These are phyloP conservation scores for Aureobasidium namibiae DNA, from an alignment of 2,329 filamentous ascomycete species.

Conservation along the genomic window DNA sequence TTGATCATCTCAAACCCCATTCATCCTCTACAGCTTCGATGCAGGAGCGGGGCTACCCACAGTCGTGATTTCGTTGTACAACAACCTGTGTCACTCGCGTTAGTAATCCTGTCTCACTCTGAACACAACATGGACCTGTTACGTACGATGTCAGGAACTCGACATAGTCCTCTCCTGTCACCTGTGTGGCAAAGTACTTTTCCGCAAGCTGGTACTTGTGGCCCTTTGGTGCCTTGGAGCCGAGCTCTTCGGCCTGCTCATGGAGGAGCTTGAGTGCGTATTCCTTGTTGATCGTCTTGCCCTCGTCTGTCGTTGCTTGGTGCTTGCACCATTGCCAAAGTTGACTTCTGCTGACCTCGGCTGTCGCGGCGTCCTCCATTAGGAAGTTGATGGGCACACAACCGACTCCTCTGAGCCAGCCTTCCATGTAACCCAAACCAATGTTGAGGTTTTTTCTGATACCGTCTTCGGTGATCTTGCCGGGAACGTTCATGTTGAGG, in stretches of 20 bases:
- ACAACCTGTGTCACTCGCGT: constrained; percentile 45
- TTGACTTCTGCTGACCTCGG: constrained; percentile 89
- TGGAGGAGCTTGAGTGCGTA: constrained; percentile 81
- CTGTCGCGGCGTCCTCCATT: constrained; percentile 97
- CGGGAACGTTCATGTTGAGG: constrained; percentile 96
- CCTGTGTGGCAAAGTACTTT: constrained; percentile 85
- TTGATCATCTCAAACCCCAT: not conserved
- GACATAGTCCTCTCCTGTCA: constrained; percentile 94
- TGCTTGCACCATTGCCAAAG: constrained; percentile 92
- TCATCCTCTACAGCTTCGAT: constrained; percentile 34
- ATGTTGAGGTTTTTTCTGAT: constrained; percentile 98
- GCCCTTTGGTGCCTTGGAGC: constrained; percentile 67
- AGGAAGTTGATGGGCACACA: constrained; percentile 97
- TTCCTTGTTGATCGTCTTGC: constrained; percentile 86
- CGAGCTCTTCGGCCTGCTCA: constrained; percentile 72
- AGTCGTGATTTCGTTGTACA: constrained; percentile 83
- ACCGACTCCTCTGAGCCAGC: constrained; percentile 88
- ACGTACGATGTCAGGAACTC: constrained; percentile 85
- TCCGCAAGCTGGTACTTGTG: constrained; percentile 89
- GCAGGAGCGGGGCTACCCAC: constrained; percentile 55
- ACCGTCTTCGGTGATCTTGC: constrained; percentile 82
- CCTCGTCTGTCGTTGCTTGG: constrained; percentile 68
- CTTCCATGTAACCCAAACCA: constrained; percentile 96
- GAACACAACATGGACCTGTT: not conserved
- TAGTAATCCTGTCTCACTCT: constrained; percentile 12